Conservation (phyloP, 75 land plant species). For the Ceratopteris richardii region DNA sequence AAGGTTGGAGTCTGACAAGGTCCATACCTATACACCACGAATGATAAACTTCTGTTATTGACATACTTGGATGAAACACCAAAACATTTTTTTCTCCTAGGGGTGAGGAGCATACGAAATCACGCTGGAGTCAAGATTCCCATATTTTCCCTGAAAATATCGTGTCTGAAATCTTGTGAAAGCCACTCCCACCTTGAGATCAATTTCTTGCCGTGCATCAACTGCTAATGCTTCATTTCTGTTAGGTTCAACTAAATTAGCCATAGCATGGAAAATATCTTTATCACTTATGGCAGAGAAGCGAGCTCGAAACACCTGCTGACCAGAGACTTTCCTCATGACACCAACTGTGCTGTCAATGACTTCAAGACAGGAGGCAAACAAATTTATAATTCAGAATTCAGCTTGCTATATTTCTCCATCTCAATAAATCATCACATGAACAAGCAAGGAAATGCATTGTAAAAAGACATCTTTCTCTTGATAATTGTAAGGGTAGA, state of each 20-base stretch:
- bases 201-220: slow-evolving; percentile 97
- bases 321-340: slow-evolving; percentile 38
- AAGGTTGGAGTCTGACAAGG: slow-evolving; percentile 99
- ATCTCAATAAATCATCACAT: too few species aligned
- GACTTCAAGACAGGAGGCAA: slow-evolving; percentile 38
- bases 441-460: too few species aligned
- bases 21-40: slow-evolving; percentile 68
- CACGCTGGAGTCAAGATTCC: slow-evolving; percentile 93
- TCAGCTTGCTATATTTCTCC: neutral
- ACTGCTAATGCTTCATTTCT: slow-evolving; percentile 86
- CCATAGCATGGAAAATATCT: slow-evolving; percentile 79
- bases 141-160: slow-evolving; percentile 96
- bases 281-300: slow-evolving; percentile 94
- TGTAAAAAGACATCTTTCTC: too few species aligned
- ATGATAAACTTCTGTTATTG: neutral
- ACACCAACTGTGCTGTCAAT: slow-evolving; percentile 68
- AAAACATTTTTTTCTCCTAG: too few species aligned
- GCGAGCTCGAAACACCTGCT: slow-evolving; percentile 72
- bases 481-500: too few species aligned
- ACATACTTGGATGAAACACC: neutral
- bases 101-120: slow-evolving; percentile 69
- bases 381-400: neutral
- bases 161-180: slow-evolving; percentile 95
- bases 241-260: slow-evolving; percentile 70
- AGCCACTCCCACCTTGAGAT: slow-evolving; percentile 97